Evolutionary conservation across 139 green algal species (phyloP), one percentile per base, ranked within the genome.

Genomic region (Mesotaenium endlicherianum): DNA sequence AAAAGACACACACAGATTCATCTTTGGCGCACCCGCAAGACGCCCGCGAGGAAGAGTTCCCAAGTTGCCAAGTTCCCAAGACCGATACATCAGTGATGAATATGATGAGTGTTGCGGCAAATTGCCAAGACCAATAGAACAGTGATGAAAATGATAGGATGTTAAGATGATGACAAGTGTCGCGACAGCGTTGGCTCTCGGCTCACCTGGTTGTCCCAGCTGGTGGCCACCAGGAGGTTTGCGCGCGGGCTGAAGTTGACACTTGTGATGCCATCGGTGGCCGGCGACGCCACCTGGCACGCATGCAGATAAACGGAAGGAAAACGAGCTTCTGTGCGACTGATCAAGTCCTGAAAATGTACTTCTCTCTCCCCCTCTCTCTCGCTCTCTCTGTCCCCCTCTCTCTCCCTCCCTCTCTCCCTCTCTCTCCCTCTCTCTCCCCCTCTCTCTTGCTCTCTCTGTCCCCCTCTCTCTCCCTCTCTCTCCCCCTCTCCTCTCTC

Each of bases 161-260:
- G n/a, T n/a, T n/a, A n/a, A n/a, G n/a, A n/a, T n/a, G n/a, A n/a
- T n/a, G n/a, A n/a, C n/a, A n/a, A n/a, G n/a, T n/a, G n/a, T n/a
- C n/a, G n/a, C n/a, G n/a, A n/a, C n/a, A n/a, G n/a, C n/a, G n/a
- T n/a, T n/a, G n/a, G 14, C 17, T 80, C 58, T 80, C 58, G 16
- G 17, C 17, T 80, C 38, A 89, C 93, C 55, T 92, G 92, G 75
- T 93, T 93, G 81, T 98, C 94, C 94, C 94, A 98, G 1, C 91
- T 97, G 0, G 95, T 97, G 6, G 94, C 94, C 1, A 95, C 90
- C 11, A 99, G 90, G 45, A 93, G 90, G 88, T 98, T 98, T 49
- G 93, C 91, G 11, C 69, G 83, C 43, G 93, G 92, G 82, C 92
- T 97, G 78, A 95, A 99, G 26, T 67, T 75, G 1, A 99, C 26